Evolutionary conservation across 768 basidiomycete species (phyloP), one percentile per base, ranked within the genome.

Genomic region (Lepiota venenata): DNA sequence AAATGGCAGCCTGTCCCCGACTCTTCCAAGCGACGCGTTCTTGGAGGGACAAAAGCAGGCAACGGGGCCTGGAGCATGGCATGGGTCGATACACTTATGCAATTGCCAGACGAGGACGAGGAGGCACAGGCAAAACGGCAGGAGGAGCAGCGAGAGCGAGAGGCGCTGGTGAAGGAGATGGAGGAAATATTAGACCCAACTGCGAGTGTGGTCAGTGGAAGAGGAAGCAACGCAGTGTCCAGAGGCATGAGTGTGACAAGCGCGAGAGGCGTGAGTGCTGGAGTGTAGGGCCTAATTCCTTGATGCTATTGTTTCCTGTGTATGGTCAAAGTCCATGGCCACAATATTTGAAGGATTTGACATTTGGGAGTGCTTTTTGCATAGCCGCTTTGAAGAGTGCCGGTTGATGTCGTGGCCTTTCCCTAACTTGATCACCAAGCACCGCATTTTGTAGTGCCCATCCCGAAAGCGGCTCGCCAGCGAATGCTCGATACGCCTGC

Each of bases 31-130:
- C 62, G 58, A 58, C 73, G 71, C 1, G 69, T 88, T 18, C 70
- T 89, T 7, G 89, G 88, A 0, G 88, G 87, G 2, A 80, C 84
- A 0, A 89, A 88, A 66, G 81, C 80, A 1, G 91, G 92, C 6
- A 84, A 87, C 60, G 83, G 81, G 0, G 89, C 87, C 3, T 93
- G 91, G 92, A 88, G 79, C 0, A 66, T 93, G 47, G 87, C 88
- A 3, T 90, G 87, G 82, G 75, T 91, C 16, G 91, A 91, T 60
- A 81, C 79, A 0, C 62, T 77, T 50, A 76, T 80, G 76, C 74
- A 78, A 43, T 53, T 68, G 3, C 61, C 66, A 5, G 61, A 58
- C 9, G 42, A 54, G 29, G 52, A 54, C 16, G 45, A 40, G 39
- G 52, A 54, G 16, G 38, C 37, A 40, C 52, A 12, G 16, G 29